Base-by-base conservation (phyloP, 257 asterid species). In the Henckelia pumila region DNA sequence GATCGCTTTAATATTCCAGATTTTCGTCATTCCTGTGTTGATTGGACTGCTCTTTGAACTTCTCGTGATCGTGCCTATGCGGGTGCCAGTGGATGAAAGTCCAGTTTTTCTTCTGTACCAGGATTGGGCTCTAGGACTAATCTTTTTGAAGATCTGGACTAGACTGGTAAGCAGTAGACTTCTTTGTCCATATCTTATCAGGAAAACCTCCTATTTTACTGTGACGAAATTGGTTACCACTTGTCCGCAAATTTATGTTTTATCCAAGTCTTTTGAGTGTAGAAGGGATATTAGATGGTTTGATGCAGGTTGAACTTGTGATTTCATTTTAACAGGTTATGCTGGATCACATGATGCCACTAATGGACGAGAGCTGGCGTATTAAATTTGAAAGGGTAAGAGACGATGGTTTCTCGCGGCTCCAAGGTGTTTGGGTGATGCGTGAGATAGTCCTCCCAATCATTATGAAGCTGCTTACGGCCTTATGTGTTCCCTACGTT, bases 91-190 rank as follows among this genome's bases (percentile, higher is more conserved):
- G 79, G 96, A 93, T 64, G 97, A 91, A 79, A 93, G 97, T 55
- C 99, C 99, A 50, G 95, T 91, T 71, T 93, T 93, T 85, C 97
- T 91, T 67, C 68, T 93, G 71, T 93, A 93, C 71, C 99, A 93
- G 80, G 99, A 93, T 76, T 93, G 99, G 99, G 97, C 97, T 66
- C 86, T 93, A 20, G 99, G 99, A 72, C 73, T 93, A 3, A 85
- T 93, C 80, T 93, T 93, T 80, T 83, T 93, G 64, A 93, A 93
- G 91, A 91, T 93, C 47, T 93, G 99, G 99, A 93, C 97, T 70
- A 86, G 99, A 80, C 88, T 93, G 93, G 99, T 93, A 71, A 85
- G 95, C 56, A n/a, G 40, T 24, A 28, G 62, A 1, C 25, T 33
- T 19, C 58, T 65, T 25, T n/a, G 24, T 22, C n/a, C 8, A 16